These are phyloP conservation scores for Hypsizygus ulmarius DNA, from an alignment of 1,284 basidiomycete genomes.

Conservation along the genomic window DNA sequence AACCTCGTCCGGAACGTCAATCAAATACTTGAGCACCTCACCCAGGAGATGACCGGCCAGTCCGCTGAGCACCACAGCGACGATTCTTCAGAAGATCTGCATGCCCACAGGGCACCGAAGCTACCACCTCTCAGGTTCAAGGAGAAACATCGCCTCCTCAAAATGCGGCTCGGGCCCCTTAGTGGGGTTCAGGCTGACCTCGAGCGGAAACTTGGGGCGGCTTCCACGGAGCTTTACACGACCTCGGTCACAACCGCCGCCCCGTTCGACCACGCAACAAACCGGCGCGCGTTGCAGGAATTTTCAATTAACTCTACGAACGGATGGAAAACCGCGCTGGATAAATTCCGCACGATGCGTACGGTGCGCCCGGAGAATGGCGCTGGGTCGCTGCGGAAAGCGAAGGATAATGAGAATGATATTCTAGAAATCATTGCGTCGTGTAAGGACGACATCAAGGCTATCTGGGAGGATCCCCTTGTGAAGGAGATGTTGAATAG, in stretches of 20 bases:
- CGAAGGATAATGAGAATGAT: slow-evolving; percentile 50
- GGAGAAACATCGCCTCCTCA: slow-evolving; percentile 58
- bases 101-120: slow-evolving; percentile 28
- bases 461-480: slow-evolving; percentile 60
- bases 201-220: slow-evolving; percentile 57
- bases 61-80: slow-evolving; percentile 27
- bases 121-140: slow-evolving; percentile 48
- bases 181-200: slow-evolving; percentile 56
- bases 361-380: slow-evolving; percentile 23
- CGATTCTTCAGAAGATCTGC: slow-evolving; percentile 37
- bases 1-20: slow-evolving; percentile 69
- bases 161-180: slow-evolving; percentile 56
- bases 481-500: slow-evolving; percentile 54
- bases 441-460: slow-evolving; percentile 61
- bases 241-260: slow-evolving; percentile 36
- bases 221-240: slow-evolving; percentile 46
- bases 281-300: slow-evolving; percentile 38
- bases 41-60: slow-evolving; percentile 49
- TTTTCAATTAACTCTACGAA: slow-evolving; percentile 58
- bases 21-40: slow-evolving; percentile 52
- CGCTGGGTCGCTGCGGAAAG: slow-evolving; percentile 22
- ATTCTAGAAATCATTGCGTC: slow-evolving; percentile 54
- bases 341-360: slow-evolving; percentile 42
- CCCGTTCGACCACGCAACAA: slow-evolving; percentile 30
- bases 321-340: slow-evolving; percentile 60